phyloP scores from a whole-genome alignment of 2,329 filamentous ascomycete genomes.

The Trichoderma sp. region DNA sequence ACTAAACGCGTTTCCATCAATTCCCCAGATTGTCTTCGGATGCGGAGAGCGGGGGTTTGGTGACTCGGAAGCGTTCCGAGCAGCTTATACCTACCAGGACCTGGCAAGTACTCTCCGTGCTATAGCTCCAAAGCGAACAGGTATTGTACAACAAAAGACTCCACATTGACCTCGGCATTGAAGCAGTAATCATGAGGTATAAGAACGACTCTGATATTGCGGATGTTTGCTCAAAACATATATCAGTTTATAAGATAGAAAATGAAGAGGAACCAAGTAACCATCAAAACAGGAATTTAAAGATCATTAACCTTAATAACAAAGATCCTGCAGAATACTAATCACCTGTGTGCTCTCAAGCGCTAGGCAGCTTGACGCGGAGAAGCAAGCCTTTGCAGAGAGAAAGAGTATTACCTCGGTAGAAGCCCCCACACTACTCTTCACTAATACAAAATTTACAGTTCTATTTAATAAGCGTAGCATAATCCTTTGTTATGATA shows the following conservation, averaged over 20 bases:
- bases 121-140: not conserved
- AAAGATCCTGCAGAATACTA: not conserved
- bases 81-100: not conserved
- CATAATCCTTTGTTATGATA: not conserved
- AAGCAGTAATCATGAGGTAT: not conserved
- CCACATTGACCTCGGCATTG: not conserved
- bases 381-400: not conserved
- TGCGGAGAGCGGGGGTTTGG: not conserved
- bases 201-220: no score
- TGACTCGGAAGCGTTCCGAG: not conserved
- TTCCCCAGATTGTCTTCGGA: not conserved
- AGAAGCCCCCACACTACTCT: not conserved
- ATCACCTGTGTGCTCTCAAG: not conserved
- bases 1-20: not conserved
- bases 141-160: not conserved
- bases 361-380: not conserved
- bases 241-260: not conserved
- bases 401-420: conserved; percentile 1
- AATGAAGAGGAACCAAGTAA: not conserved
- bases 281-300: not conserved
- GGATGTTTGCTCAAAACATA: not conserved
- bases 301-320: not conserved
- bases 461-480: not conserved
- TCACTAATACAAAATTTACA: not conserved
- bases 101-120: not conserved